Percentiles rank a stretch among this genome's conserved stretches.
phyloP scores from a whole-genome alignment of 2,329 filamentous ascomycete genomes.

The Incumbomyces delicatus region DNA sequence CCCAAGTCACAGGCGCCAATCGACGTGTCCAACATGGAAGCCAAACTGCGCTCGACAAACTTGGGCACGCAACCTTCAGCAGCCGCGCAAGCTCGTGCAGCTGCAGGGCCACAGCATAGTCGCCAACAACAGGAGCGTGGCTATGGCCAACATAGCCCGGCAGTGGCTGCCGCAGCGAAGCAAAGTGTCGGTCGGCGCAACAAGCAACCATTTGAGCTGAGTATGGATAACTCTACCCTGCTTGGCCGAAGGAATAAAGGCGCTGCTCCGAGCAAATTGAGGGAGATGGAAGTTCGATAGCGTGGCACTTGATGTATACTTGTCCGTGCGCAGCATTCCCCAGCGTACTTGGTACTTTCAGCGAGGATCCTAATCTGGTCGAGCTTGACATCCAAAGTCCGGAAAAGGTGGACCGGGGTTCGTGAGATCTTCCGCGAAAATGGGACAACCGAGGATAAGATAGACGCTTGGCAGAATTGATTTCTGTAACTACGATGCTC shows the following conservation, averaged over 20 bases:
- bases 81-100: slow-evolving; percentile 52
- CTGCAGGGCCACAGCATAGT: slow-evolving; percentile 26
- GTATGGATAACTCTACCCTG: slow-evolving; percentile 79
- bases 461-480: no score
- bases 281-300: slow-evolving; percentile 19
- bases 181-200: slow-evolving; percentile 65
- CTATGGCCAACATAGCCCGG: slow-evolving; percentile 80
- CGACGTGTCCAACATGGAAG: slow-evolving; percentile 67
- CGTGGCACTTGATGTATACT: no score
- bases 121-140: slow-evolving; percentile 51
- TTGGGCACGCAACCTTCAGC: slow-evolving; percentile 50
- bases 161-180: slow-evolving; percentile 73
- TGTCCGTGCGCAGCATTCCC: no score
- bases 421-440: no score
- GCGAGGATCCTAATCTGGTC: no score
- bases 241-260: slow-evolving; percentile 54
- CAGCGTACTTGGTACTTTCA: no score
- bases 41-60: slow-evolving; percentile 75
- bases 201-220: slow-evolving; percentile 83
- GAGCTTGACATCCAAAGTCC: no score
- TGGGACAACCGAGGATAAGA: no score
- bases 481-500: no score
- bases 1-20: slow-evolving; percentile 51
- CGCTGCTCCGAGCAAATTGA: slow-evolving; percentile 15
- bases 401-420: no score